Evolutionary conservation across 306 rosid genomes (phyloP).

Genomic region (Fagus sylvatica): DNA sequence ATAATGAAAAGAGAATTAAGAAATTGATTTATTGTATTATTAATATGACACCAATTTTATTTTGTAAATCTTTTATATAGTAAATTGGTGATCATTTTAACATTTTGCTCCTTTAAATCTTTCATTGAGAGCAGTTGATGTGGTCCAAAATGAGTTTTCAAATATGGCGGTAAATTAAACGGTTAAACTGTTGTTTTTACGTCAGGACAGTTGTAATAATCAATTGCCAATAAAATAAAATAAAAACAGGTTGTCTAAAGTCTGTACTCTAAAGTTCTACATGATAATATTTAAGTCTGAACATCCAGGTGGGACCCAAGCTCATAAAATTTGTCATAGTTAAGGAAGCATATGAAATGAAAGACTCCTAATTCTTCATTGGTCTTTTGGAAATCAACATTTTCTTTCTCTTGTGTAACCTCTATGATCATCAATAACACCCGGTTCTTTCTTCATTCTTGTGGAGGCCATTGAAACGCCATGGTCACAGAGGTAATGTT

Average conservation of each 20-base stretch:
- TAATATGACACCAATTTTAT: too few relatives aligned
- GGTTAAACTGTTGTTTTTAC: slow-evolving; percentile 19
- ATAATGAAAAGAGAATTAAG: too few relatives aligned
- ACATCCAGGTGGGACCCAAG: slow-evolving; percentile 59
- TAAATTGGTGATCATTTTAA: too few relatives aligned
- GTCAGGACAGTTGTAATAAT: slow-evolving; percentile 9
- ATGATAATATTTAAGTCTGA: slow-evolving; percentile 23
- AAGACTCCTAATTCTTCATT: slow-evolving; percentile 38
- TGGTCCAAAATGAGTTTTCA: not conserved
- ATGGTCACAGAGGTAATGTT: slow-evolving; percentile 58
- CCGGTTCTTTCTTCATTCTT: slow-evolving; percentile 36
- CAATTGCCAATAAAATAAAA: not conserved
- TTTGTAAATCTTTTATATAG: too few relatives aligned
- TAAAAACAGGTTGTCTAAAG: too few relatives aligned
- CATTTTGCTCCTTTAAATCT: not conserved
- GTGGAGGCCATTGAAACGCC: slow-evolving; percentile 29
- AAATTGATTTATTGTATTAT: too few relatives aligned
- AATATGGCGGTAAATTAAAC: slow-evolving; percentile 24
- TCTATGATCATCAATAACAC: slow-evolving; percentile 40
- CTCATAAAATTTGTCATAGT: slow-evolving; percentile 36
- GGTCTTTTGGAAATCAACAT: slow-evolving; percentile 28
- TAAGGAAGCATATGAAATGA: slow-evolving; percentile 36
- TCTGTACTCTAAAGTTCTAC: not conserved
- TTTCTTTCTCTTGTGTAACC: slow-evolving; percentile 13
- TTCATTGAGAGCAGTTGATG: not conserved